These are phyloP conservation scores for Nelumbo lutea DNA, from an alignment of 164 flowering plant species.

Conservation along the genomic window DNA sequence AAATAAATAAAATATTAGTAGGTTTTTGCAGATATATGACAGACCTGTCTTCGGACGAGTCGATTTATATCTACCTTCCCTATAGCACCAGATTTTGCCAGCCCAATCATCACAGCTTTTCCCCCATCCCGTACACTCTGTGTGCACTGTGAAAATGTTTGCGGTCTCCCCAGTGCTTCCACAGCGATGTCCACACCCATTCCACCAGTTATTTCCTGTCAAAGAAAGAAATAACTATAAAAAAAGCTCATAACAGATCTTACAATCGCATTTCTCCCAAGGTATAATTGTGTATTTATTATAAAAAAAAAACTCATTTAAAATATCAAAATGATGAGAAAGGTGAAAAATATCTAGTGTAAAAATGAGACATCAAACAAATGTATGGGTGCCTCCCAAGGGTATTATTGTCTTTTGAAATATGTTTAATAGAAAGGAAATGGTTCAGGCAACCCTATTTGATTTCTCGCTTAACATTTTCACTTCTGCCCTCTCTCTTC, in stretches of 20 bases:
- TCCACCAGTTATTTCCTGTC: slow-evolving; percentile 91
- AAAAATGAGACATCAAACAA: no score
- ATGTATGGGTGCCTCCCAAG: no score
- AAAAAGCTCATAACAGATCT: not conserved
- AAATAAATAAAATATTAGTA: not conserved
- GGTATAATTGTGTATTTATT: not conserved
- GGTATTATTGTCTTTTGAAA: no score
- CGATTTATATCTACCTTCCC: slow-evolving; percentile 94
- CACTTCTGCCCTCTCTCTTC: no score
- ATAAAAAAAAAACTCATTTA: not conserved
- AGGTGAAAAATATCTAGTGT: no score
- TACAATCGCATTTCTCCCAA: not conserved
- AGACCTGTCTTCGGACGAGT: slow-evolving; percentile 96
- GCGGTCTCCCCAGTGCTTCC: slow-evolving; percentile 88
- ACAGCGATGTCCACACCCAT: slow-evolving; percentile 89
- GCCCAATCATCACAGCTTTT: slow-evolving; percentile 99
- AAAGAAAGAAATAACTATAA: slow-evolving; percentile 1
- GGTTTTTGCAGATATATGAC: not conserved
- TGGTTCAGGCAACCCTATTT: no score
- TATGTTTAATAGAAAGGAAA: no score
- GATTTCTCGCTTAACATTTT: no score
- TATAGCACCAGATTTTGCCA: slow-evolving; percentile 63
- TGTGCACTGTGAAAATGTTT: slow-evolving; percentile 78
- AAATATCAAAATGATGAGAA: no score
- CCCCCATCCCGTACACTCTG: slow-evolving; percentile 95